Evolutionary conservation across 164 flowering plant genomes (phyloP).

Genomic region (Cinnamomum chago): DNA sequence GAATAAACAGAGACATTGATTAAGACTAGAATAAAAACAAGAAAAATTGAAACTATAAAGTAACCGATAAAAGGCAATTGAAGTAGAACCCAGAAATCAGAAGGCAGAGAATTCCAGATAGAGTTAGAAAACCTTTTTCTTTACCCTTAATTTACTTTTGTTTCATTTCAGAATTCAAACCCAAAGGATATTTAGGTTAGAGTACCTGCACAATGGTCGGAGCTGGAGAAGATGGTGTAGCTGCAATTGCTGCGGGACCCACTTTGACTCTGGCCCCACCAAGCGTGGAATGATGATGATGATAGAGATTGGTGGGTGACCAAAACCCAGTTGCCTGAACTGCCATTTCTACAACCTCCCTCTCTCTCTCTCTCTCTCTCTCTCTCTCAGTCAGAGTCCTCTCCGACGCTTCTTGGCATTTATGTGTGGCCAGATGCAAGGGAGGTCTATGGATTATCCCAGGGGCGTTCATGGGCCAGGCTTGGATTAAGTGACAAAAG

Average conservation of each 20-base stretch:
- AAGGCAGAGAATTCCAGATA: background rate
- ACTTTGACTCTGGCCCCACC: background rate
- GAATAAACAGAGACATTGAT: background rate
- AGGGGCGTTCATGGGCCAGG: too few species aligned
- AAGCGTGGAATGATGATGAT: background rate
- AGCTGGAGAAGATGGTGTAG: background rate
- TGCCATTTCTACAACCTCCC: background rate
- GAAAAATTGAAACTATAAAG: background rate
- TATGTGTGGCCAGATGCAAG: too few species aligned
- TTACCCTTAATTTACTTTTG: too few species aligned
- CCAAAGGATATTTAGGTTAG: background rate
- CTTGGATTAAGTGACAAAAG: too few species aligned
- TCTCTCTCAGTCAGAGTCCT: too few species aligned
- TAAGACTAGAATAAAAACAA: background rate
- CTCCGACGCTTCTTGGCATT: too few species aligned
- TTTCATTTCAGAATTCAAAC: background rate
- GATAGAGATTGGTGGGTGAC: background rate
- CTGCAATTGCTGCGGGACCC: constrained; percentile 1
- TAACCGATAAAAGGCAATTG: background rate
- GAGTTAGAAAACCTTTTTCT: background rate
- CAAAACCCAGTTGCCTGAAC: constrained; percentile 2
- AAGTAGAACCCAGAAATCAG: background rate
- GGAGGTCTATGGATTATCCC: too few species aligned
- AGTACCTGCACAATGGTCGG: constrained; percentile 7
- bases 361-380: background rate